Evolutionary conservation across 2,329 filamentous ascomycete genomes (phyloP).

Genomic region (Dothidotthia symphoricarpi): DNA sequence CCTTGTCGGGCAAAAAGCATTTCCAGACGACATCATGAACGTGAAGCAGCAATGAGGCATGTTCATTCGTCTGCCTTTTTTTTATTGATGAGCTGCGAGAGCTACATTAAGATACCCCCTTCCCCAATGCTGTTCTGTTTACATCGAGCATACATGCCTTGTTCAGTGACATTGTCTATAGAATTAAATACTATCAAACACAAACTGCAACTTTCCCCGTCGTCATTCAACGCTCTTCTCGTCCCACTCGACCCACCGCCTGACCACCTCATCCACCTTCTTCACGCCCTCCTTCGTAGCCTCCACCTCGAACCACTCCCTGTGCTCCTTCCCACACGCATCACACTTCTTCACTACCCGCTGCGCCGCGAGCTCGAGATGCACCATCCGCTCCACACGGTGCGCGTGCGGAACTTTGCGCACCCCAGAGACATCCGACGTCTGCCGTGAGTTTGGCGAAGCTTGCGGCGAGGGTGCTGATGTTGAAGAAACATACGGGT

Average conservation of each 20-base stretch:
- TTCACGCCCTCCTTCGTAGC: slow-evolving; percentile 69
- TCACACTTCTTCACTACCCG: slow-evolving; percentile 64
- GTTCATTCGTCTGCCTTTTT: slow-evolving; percentile 7
- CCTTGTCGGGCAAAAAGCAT: slow-evolving; percentile 18
- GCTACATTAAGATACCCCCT: slow-evolving; percentile 33
- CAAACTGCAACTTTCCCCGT: too few relatives aligned
- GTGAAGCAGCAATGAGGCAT: not conserved
- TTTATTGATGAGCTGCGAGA: slow-evolving; percentile 13
- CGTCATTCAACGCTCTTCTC: slow-evolving; percentile 43
- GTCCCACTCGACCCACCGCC: slow-evolving; percentile 84
- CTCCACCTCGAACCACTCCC: slow-evolving; percentile 93
- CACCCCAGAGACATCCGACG: slow-evolving; percentile 30
- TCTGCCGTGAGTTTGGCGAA: slow-evolving; percentile 28
- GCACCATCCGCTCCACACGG: slow-evolving; percentile 84
- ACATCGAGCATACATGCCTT: too few relatives aligned
- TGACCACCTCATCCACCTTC: slow-evolving; percentile 69
- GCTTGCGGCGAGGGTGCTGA: slow-evolving; percentile 25
- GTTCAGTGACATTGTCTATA: too few relatives aligned
- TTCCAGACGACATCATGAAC: slow-evolving; percentile 5
- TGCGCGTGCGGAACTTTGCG: slow-evolving; percentile 81
- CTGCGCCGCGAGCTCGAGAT: slow-evolving; percentile 73
- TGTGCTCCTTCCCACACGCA: slow-evolving; percentile 78
- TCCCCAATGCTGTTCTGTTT: slow-evolving; percentile 19
- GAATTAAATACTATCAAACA: too few relatives aligned
- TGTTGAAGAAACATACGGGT: slow-evolving; percentile 66